Evolutionary conservation across 495 filamentous ascomycete species (phyloP).

Genomic region (Chaetomium cochliodes): DNA sequence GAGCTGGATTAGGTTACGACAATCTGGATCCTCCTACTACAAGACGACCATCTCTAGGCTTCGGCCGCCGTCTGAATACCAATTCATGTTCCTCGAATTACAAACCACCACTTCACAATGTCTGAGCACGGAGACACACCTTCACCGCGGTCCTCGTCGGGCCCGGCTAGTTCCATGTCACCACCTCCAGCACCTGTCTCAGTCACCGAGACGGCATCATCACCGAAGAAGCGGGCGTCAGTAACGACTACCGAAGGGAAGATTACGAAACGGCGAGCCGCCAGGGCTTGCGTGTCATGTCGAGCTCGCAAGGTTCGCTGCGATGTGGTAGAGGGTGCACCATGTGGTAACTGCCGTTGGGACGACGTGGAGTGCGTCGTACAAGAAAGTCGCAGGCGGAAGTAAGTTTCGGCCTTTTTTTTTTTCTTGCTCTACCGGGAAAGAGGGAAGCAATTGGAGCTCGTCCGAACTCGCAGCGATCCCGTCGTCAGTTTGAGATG

Average conservation of each 20-base stretch:
- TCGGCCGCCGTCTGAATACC: not conserved
- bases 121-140: constrained; percentile 22
- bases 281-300: constrained; percentile 84
- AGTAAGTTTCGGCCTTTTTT: constrained; percentile 53
- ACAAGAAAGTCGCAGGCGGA: constrained; percentile 86
- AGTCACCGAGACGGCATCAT: constrained; percentile 18
- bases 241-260: constrained; percentile 30
- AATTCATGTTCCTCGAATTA: not conserved
- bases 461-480: constrained; percentile 8
- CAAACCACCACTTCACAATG: constrained; percentile 13
- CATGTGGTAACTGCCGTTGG: constrained; percentile 85
- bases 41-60: not conserved
- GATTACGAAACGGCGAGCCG: constrained; percentile 70
- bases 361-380: constrained; percentile 88
- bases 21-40: not conserved
- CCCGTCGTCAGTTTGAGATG: not conserved
- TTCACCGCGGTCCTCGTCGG: constrained; percentile 17
- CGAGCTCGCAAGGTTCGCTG: constrained; percentile 88
- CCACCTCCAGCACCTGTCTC: constrained; percentile 16
- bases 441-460: constrained; percentile 4
- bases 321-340: constrained; percentile 84
- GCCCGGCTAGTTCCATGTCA: constrained; percentile 18
- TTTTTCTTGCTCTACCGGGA: not conserved
- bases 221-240: constrained; percentile 40
- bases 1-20: no score